These are phyloP conservation scores for Mucor velutinosus DNA, from an alignment of 371 early-diverging fungal genomes.

Conservation along the genomic window DNA sequence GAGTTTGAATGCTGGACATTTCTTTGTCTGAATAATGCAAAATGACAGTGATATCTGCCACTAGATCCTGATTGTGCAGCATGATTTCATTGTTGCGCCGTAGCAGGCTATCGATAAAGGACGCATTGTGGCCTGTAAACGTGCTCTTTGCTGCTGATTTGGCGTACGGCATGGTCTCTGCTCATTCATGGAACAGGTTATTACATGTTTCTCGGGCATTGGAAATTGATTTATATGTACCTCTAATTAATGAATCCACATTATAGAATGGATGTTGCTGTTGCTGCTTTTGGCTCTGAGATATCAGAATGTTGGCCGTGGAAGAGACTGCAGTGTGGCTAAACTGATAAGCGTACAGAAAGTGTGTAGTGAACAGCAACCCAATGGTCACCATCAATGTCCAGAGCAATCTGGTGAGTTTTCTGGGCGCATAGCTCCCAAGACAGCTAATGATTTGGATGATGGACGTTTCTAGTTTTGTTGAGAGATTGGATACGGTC, in stretches of 20 bases:
- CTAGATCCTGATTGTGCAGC: background rate
- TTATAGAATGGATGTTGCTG: background rate
- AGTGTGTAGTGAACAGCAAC: constrained; percentile 9
- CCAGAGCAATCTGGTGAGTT: constrained; percentile 7
- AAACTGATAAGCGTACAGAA: constrained; percentile 11
- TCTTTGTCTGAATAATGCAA: background rate
- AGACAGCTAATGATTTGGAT: background rate
- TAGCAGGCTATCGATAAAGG: background rate
- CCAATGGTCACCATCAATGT: background rate
- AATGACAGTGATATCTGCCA: background rate
- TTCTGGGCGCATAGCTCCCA: constrained; percentile 6
- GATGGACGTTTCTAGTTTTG: background rate
- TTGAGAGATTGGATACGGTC: background rate
- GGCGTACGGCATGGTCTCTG: too few species aligned
- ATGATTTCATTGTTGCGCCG: background rate
- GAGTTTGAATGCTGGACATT: constrained; percentile 22
- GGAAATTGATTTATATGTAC: background rate
- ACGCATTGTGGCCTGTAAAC: background rate
- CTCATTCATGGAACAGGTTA: background rate
- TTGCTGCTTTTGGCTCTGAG: background rate
- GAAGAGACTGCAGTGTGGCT: background rate
- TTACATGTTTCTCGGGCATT: constrained; percentile 1
- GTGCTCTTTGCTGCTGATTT: background rate
- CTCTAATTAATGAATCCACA: background rate
- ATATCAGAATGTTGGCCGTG: background rate